These are phyloP conservation scores for Sorghum bicolor DNA, from an alignment of 176 grass and related monocot species.

Conservation along the genomic window DNA sequence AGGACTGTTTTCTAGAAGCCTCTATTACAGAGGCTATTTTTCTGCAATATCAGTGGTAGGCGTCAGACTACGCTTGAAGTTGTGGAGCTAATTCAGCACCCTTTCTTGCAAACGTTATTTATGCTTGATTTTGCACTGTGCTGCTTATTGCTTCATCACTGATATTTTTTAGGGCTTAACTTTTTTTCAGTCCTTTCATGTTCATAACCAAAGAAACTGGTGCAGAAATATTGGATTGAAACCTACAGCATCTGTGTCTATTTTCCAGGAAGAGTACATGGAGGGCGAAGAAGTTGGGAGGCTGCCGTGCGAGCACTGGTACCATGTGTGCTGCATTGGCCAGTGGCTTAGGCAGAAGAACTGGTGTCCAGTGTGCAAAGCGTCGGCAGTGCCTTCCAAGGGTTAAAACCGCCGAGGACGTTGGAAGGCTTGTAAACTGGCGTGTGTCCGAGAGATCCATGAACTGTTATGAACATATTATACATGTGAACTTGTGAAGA, in stretches of 20 bases:
- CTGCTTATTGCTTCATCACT: neutral
- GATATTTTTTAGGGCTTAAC: neutral
- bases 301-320: slow-evolving; percentile 61
- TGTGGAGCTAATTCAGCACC: neutral
- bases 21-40: neutral
- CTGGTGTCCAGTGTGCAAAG: slow-evolving; percentile 69
- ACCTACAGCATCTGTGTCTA: neutral
- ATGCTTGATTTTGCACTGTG: neutral
- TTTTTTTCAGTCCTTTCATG: neutral
- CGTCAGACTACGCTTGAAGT: neutral
- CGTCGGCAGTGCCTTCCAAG: slow-evolving; percentile 33
- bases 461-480: neutral
- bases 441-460: neutral
- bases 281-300: slow-evolving; percentile 47
- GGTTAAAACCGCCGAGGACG: neutral
- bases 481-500: slow-evolving; percentile 8
- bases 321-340: slow-evolving; percentile 59
- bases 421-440: slow-evolving; percentile 3
- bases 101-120: neutral
- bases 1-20: neutral
- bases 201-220: neutral
- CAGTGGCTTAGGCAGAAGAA: slow-evolving; percentile 77
- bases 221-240: neutral
- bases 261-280: slow-evolving; percentile 63
- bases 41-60: neutral